Evolutionary conservation across 257 asterid genomes (phyloP), one percentile per base, ranked within the genome.

Genomic region (Nicotiana noctiflora): DNA sequence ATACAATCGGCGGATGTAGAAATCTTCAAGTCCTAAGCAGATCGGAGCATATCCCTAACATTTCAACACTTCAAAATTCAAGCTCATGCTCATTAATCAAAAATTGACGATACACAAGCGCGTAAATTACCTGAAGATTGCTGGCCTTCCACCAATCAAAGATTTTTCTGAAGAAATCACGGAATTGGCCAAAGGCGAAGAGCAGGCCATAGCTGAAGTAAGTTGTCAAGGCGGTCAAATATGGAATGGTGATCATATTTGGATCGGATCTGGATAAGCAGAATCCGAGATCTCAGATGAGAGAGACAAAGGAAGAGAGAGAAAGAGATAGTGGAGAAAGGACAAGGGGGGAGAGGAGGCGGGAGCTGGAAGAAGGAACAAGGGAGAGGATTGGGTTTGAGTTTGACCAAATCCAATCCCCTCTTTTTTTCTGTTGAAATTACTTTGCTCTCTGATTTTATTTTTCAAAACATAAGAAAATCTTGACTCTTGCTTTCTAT

Each of bases 21-120:
- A 94, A 89, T 96, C 99, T 91, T 96, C 99, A 84, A 94, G 92
- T 65, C 99, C 99, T 90, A 96, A 88, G 86, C 97, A 94, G 93
- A 94, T 96, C 89, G 99, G 98, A 75, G 99, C 98, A 81, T 94
- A 96, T 63, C 99, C 99, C 98, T 96, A 83, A 59, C 86, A 81
- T 32, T 40, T 61, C 56, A 62, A 82, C 84, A 82, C 57, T 56
- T 15, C 52, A 29, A 79, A 77, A 52, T 18, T 52, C 32, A 29
- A 65, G 34, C 80, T 81, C 77, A 81, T 27, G 53, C 10, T 34
- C 80, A 46, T 21, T 25, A 79, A 75, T 80, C 64, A 6, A 81
- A 9, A 5, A 81, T 40, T 0, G 59, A 23, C 19, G 5, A 56
- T 4, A 55, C 34, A 49, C 0, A 70, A 32, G 51, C 64, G 21